Conservation (phyloP, 257 asterid genomes). For the Salvia miltiorrhiza region DNA sequence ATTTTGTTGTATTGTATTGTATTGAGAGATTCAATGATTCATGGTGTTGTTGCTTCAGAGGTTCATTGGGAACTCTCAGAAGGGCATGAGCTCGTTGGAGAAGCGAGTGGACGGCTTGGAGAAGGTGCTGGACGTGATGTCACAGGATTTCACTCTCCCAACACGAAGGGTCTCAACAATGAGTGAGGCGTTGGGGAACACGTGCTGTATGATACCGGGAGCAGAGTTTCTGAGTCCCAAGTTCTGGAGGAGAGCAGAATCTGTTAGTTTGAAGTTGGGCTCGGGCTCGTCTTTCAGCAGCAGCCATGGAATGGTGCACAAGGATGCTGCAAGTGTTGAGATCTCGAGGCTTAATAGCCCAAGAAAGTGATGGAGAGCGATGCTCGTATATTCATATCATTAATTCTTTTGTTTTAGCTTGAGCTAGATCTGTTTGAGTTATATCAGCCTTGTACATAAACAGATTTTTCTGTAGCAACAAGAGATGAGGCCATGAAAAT, state of each 20-base stretch:
- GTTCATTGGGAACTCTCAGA: constrained; percentile 73
- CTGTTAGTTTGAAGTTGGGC: constrained; percentile 22
- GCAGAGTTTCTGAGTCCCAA: constrained; percentile 71
- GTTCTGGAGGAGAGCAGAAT: constrained; percentile 64
- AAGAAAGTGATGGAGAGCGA: constrained; percentile 15
- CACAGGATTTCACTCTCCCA: constrained; percentile 46
- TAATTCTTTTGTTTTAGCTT: constrained; percentile 15
- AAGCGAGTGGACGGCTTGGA: constrained; percentile 79
- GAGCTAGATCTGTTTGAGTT: neutral
- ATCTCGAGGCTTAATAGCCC: constrained; percentile 25
- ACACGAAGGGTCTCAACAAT: constrained; percentile 29
- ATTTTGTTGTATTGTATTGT: neutral
- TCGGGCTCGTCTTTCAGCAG: constrained; percentile 26
- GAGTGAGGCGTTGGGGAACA: constrained; percentile 30
- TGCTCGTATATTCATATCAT: neutral
- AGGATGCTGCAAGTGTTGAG: constrained; percentile 15
- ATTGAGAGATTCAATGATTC: neutral
- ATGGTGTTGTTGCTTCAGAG: constrained; percentile 49
- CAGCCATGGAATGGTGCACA: neutral
- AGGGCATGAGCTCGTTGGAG: constrained; percentile 69
- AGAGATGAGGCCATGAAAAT: neutral
- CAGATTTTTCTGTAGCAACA: neutral
- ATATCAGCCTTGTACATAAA: constrained; percentile 15
- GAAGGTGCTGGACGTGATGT: constrained; percentile 72
- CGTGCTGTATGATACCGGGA: constrained; percentile 59